Evolutionary conservation across 768 basidiomycete genomes (phyloP), one percentile per base, ranked within the genome.

Genomic region (Auricularia sp.): DNA sequence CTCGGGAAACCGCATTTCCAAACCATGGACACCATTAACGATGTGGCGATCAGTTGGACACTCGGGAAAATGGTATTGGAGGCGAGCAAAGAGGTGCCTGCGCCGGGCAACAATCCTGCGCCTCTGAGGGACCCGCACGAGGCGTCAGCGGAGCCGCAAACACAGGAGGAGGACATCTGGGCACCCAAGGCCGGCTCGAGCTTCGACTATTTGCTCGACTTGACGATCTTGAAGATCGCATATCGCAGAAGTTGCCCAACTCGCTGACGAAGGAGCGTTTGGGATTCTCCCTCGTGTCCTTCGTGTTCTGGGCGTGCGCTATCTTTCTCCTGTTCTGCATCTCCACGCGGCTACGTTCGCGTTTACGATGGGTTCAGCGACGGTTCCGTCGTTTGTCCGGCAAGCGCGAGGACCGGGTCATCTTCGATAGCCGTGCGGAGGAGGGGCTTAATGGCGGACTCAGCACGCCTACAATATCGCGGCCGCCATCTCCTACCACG

Each of bases 51-150:
- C 70, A 93, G 86, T 70, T 99, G 97, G 97, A 98, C 97, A 3
- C 80, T 98, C 39, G 97, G 97, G 34, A 98, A 98, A 75, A 98
- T 98, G 95, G 96, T 98, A 0, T 82, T 98, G 34, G 96, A 98
- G 75, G 97, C 97, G 34, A 93, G 91, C 77, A 91, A 90, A 67
- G 90, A 91, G 72, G 84, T 93, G 6, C 83, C 84, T 3, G 72
- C 81, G 6, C 75, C 80, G 53, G 68, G 73, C 18, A 79, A 79
- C 63, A 70, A 76, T 3, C 74, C 77, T 34, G 80, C 76, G 61
- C 90, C 88, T 4, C 72, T 91, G n/a, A 81, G 80, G 34, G 91
- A 92, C 69, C 89, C 90, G 8, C 56, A 59, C 23, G 23, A 8
- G 4, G 56, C 23, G 6, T 33, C 23, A 6, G 78, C 90, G 63